phyloP scores from a whole-genome alignment of 2,329 filamentous ascomycete species.

The Sclerotinia borealis region DNA sequence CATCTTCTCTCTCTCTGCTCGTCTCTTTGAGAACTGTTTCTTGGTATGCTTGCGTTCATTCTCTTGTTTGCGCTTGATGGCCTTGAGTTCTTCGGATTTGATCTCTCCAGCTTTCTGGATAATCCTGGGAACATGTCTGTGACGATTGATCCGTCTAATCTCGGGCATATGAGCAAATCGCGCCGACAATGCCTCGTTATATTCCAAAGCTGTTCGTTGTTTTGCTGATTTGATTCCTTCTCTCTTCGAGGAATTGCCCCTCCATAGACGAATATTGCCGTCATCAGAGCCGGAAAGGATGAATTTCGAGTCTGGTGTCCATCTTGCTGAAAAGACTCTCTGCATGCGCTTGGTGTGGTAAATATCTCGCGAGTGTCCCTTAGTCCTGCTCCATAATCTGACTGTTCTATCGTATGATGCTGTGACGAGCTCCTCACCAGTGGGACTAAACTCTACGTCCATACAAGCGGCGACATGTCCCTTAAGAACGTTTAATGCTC shows the following conservation, averaged over 20 bases:
- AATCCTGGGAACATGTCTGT: slow-evolving; percentile 85
- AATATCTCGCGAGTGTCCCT: slow-evolving; percentile 82
- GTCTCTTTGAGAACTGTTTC: slow-evolving; percentile 69
- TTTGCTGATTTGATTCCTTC: slow-evolving; percentile 80
- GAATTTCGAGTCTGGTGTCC: slow-evolving; percentile 86
- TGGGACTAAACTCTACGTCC: slow-evolving; percentile 93
- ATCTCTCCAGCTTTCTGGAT: slow-evolving; percentile 96
- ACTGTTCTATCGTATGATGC: slow-evolving; percentile 86
- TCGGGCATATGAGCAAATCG: slow-evolving; percentile 95
- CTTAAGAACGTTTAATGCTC: slow-evolving; percentile 82
- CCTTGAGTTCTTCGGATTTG: slow-evolving; percentile 80
- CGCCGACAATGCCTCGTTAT: slow-evolving; percentile 77
- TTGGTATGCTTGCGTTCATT: slow-evolving; percentile 89
- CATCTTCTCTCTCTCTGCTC: slow-evolving; percentile 88
- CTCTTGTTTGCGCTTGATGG: slow-evolving; percentile 86
- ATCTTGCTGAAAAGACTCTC: slow-evolving; percentile 77
- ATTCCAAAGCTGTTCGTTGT: slow-evolving; percentile 84
- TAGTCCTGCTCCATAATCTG: slow-evolving; percentile 72
- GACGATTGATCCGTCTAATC: slow-evolving; percentile 80
- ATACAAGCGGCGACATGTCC: slow-evolving; percentile 88
- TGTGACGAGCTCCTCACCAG: slow-evolving; percentile 86
- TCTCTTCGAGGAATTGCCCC: slow-evolving; percentile 75
- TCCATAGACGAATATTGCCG: slow-evolving; percentile 86
- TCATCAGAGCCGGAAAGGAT: slow-evolving; percentile 88
- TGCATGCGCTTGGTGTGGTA: slow-evolving; percentile 99